Base-by-base conservation (phyloP, 2,329 filamentous ascomycete genomes). In the Conoideocrella luteorostrata region DNA sequence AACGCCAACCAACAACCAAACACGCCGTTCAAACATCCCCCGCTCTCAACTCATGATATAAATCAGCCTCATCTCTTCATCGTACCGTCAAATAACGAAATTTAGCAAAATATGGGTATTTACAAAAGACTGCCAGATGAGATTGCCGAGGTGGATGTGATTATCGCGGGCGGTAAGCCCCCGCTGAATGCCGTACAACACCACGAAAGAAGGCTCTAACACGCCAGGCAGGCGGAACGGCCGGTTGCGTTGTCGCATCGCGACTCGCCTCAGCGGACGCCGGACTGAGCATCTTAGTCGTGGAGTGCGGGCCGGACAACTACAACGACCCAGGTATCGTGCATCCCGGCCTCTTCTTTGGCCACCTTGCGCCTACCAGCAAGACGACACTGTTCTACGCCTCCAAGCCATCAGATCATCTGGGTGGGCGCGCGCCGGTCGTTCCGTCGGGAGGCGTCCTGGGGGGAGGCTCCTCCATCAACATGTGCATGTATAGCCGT, bases 401-500 rank as follows among this genome's bases (percentile, higher is more conserved):
- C 10, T 13, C 32, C 11, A 17, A 9, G 9, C 32, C 10, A 11
- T 13, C n/a, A 15, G 9, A 13, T 7, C 32, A 34, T 13, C 32
- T 34, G 10, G 32, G 13, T 15, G 7, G 18, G n/a, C 32, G 32
- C 10, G 10, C 10, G 32, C n/a, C 18, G n/a, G 7, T 15, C n/a
- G 46, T 55, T 0, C 47, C 46, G 3, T 49, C 51, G 5, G 53
- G 52, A 7, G 50, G 50, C 10, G 37, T 51, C n/a, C 47, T 56
- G 0, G 52, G 53, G 7, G 52, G 53, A 6, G 52, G 53, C 2
- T 56, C 53, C 5, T 51, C 53, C 2, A 53, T 55, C 21, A 56
- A 56, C 21, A 41, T 54, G 34, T 45, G 55, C 48, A 54, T 50
- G 7, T 56, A 56, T 37, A 54, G 48, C 11, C 50, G 53, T 7